phyloP scores from a whole-genome alignment of 345 rosid species.

The Balakata baccata region DNA sequence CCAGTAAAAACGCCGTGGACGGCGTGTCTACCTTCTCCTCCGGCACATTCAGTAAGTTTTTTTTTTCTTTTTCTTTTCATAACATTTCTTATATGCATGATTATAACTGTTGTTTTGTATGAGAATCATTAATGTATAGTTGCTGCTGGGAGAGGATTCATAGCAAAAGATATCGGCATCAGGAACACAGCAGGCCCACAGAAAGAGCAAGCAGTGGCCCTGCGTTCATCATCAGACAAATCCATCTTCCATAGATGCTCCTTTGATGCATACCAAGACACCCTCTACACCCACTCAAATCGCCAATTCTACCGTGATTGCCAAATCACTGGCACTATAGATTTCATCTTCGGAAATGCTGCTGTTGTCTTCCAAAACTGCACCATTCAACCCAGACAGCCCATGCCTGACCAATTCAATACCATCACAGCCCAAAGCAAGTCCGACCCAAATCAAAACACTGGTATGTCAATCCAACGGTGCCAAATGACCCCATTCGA shows the following conservation, averaged over 20 bases:
- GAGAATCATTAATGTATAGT: background rate
- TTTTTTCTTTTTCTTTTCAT: background rate
- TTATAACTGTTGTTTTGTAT: too few relatives aligned
- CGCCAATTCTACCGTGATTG: slow-evolving; percentile 29
- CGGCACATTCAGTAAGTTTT: slow-evolving; percentile 35
- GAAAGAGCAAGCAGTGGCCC: slow-evolving; percentile 38
- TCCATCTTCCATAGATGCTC: slow-evolving; percentile 30
- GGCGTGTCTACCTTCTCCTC: slow-evolving; percentile 30
- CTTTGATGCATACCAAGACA: slow-evolving; percentile 34
- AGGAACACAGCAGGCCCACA: slow-evolving; percentile 33
- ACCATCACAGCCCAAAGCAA: slow-evolving; percentile 30
- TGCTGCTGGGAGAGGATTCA: slow-evolving; percentile 34
- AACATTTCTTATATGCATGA: background rate
- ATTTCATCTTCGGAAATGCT: slow-evolving; percentile 34
- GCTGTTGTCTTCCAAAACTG: slow-evolving; percentile 28
- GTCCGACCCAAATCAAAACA: slow-evolving; percentile 36
- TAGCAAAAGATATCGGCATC: slow-evolving; percentile 38
- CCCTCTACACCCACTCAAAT: slow-evolving; percentile 23
- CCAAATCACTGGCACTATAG: slow-evolving; percentile 26
- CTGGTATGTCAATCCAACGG: slow-evolving; percentile 29
- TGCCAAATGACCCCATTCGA: slow-evolving; percentile 16
- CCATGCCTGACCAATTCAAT: slow-evolving; percentile 24
- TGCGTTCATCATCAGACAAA: slow-evolving; percentile 28
- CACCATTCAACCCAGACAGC: slow-evolving; percentile 23
- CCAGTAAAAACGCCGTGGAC: slow-evolving; percentile 26